phyloP scores from a whole-genome alignment of 2,329 filamentous ascomycete genomes.

The Aspergillus sp. region DNA sequence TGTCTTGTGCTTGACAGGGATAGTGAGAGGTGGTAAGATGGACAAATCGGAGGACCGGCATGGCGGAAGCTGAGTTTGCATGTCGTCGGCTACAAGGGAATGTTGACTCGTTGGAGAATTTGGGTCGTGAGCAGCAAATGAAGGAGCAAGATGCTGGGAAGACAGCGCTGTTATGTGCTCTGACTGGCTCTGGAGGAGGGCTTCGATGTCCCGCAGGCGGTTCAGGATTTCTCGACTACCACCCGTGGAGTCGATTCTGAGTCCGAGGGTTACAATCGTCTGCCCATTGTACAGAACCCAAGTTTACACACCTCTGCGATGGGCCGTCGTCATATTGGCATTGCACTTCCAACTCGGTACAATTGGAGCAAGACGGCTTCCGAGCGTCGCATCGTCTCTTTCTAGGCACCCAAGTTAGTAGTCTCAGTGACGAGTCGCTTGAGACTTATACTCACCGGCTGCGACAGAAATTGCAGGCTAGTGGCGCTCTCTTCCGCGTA shows the following conservation, averaged over 20 bases:
- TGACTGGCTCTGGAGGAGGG: neutral
- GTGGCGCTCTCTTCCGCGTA: neutral
- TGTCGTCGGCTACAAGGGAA: neutral
- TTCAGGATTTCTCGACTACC: neutral
- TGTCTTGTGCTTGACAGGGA: conserved; percentile 2
- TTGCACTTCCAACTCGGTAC: conserved; percentile 1
- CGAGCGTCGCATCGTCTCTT: neutral
- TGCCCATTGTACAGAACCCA: neutral
- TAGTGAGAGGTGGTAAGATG: neutral
- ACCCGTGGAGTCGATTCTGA: neutral
- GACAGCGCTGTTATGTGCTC: neutral
- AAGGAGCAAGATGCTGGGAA: neutral
- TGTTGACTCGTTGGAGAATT: neutral
- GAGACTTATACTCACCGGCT: neutral
- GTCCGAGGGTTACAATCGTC: neutral
- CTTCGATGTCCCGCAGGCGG: neutral
- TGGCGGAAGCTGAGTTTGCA: no score
- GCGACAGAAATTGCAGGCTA: conserved; percentile 3
- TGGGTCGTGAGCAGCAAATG: neutral
- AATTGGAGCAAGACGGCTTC: conserved; percentile 1
- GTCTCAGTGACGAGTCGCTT: neutral
- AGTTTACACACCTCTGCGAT: neutral
- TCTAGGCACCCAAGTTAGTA: neutral
- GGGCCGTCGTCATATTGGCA: conserved; percentile 1
- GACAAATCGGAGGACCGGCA: neutral